These are phyloP conservation scores for Crithidia sp. DNA, from an alignment of 208 protist genomes.

Conservation along the genomic window DNA sequence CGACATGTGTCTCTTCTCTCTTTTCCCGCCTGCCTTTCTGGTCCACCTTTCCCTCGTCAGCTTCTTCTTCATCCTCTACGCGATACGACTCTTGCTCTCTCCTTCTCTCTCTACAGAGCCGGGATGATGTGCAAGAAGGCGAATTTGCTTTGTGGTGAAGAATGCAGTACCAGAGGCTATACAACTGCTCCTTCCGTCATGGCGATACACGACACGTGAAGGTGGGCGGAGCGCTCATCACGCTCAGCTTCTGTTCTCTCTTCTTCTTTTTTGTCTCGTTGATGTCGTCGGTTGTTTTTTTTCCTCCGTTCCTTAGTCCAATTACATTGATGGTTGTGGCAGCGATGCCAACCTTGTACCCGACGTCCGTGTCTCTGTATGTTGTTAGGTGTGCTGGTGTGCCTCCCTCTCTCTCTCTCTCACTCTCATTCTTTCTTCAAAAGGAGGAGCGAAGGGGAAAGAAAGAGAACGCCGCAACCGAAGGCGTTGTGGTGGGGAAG, in stretches of 20 bases:
- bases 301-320: neutral
- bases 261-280: conserved; percentile 18
- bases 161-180: neutral
- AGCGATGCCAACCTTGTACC: no score
- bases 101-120: neutral
- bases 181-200: conserved; percentile 16
- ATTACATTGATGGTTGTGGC: neutral
- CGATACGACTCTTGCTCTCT: no score
- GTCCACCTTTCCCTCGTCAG: neutral
- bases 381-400: no score
- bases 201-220: conserved; percentile 21
- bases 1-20: no score
- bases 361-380: no score
- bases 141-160: neutral
- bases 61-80: conserved; percentile 4
- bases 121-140: neutral
- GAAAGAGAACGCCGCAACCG: neutral
- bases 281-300: conserved; percentile 2
- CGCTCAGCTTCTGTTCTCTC: conserved; percentile 1
- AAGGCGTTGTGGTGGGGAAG: no score
- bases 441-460: neutral
- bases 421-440: neutral
- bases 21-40: neutral
- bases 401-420: neutral
- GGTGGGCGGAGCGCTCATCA: conserved; percentile 7